Conservation (phyloP, 2,329 filamentous ascomycete species). For the Taxawa tesnikishii region DNA sequence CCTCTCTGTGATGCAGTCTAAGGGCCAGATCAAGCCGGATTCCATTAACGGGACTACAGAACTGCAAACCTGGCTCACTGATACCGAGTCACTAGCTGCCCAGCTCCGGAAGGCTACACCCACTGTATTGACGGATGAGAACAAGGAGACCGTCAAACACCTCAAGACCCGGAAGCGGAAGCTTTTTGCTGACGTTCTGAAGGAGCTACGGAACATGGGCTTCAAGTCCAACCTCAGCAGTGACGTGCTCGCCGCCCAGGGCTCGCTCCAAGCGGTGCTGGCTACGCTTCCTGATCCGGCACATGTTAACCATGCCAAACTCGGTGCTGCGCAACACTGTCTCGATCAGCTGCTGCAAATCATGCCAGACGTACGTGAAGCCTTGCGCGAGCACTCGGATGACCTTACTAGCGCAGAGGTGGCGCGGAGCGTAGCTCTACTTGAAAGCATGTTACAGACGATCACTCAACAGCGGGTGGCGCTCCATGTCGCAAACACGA, state of each 20-base stretch:
- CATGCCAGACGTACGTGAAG: conserved; percentile 53
- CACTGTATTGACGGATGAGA: conserved; percentile 68
- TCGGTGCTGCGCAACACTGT: conserved; percentile 47
- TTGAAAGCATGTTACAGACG: conserved; percentile 75
- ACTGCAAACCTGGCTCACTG: conserved; percentile 5
- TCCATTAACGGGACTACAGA: conserved; percentile 41
- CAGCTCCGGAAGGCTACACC: conserved; percentile 80
- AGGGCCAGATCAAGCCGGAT: conserved; percentile 41
- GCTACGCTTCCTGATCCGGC: conserved; percentile 32
- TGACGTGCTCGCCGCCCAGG: conserved; percentile 60
- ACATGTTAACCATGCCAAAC: conserved; percentile 1
- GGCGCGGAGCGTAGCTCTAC: conserved; percentile 62
- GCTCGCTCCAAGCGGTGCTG: conserved; percentile 57
- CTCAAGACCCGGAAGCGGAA: conserved; percentile 84
- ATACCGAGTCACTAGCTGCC: conserved; percentile 13
- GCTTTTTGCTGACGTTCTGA: conserved; percentile 79
- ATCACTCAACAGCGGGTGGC: conserved; percentile 46
- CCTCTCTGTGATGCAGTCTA: conserved; percentile 58
- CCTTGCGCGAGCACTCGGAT: conserved; percentile 62
- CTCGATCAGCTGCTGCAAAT: conserved; percentile 71
- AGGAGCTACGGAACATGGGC: conserved; percentile 76
- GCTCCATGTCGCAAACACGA: conserved; percentile 22
- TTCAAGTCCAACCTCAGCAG: conserved; percentile 71
- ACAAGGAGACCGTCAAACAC: conserved; percentile 72
- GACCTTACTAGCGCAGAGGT: conserved; percentile 77